These are phyloP conservation scores for Oemleria cerasiformis DNA, from an alignment of 306 rosid species.

Conservation along the genomic window DNA sequence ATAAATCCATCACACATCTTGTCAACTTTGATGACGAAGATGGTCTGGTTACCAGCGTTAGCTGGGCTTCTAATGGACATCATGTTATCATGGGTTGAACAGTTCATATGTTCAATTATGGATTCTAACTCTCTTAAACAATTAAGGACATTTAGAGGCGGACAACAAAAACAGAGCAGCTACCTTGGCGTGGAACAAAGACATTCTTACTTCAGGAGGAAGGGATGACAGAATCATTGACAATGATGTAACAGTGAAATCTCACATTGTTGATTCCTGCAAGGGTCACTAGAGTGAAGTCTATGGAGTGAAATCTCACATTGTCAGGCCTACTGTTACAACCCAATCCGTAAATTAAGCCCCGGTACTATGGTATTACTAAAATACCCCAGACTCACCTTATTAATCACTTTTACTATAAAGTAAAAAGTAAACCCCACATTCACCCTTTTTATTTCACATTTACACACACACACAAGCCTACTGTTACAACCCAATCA, in stretches of 20 bases:
- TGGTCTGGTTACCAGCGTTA: slow-evolving; percentile 48
- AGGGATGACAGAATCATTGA: slow-evolving; percentile 47
- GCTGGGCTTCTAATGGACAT: slow-evolving; percentile 67
- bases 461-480: slow-evolving; percentile 14
- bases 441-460: too few relatives aligned
- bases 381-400: too few relatives aligned
- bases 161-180: slow-evolving; percentile 45
- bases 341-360: too few relatives aligned
- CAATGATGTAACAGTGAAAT: slow-evolving; percentile 54
- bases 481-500: slow-evolving; percentile 26
- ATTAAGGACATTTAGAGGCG: slow-evolving; percentile 39
- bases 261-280: slow-evolving; percentile 45
- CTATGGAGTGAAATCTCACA: slow-evolving; percentile 70
- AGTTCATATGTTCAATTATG: slow-evolving; percentile 60
- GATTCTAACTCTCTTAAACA: slow-evolving; percentile 39
- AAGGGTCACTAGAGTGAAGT: slow-evolving; percentile 59
- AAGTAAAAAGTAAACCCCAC: too few relatives aligned
- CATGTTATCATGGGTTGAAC: slow-evolving; percentile 58
- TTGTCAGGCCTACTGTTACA: slow-evolving; percentile 46
- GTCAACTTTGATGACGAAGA: slow-evolving; percentile 49
- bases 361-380: too few relatives aligned
- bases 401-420: too few relatives aligned
- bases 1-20: slow-evolving; percentile 48
- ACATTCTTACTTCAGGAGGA: slow-evolving; percentile 59
- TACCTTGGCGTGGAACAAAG: slow-evolving; percentile 58